phyloP scores from a whole-genome alignment of 2,329 filamentous ascomycete genomes.

The Parasarocladium wereldwijsianum region DNA sequence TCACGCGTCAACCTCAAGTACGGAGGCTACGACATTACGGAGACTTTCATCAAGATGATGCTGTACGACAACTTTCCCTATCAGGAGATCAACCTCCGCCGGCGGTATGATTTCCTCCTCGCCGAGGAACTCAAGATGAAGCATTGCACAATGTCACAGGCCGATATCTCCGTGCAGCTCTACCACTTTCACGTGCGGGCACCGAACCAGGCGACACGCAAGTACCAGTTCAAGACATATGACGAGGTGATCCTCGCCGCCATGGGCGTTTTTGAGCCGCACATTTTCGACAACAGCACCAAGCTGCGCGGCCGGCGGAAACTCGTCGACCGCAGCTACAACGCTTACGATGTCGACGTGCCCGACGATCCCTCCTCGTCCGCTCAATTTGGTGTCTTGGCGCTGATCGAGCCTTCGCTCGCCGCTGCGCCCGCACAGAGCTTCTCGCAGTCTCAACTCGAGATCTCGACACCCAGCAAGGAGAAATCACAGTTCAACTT shows the following conservation, averaged over 20 bases:
- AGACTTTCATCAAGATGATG: conserved; percentile 96
- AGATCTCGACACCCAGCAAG: conserved; percentile 44
- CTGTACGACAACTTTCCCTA: conserved; percentile 93
- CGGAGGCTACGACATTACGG: conserved; percentile 83
- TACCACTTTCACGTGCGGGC: conserved; percentile 85
- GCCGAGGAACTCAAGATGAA: conserved; percentile 94
- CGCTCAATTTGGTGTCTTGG: conserved; percentile 59
- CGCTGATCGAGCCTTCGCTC: conserved; percentile 44
- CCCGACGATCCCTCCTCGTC: conserved; percentile 81
- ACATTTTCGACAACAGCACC: conserved; percentile 66
- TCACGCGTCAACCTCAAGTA: conserved; percentile 92
- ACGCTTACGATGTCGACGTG: conserved; percentile 76
- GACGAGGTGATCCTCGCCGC: conserved; percentile 91
- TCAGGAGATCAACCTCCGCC: conserved; percentile 77
- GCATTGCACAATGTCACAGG: conserved; percentile 81
- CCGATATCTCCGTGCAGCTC: conserved; percentile 74
- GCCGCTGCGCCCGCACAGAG: conserved; percentile 27
- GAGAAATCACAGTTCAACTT: conserved; percentile 55
- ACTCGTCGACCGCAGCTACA: conserved; percentile 75
- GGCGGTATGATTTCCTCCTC: conserved; percentile 82
- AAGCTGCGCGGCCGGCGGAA: conserved; percentile 72
- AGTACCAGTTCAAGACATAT: conserved; percentile 93
- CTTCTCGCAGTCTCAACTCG: conserved; percentile 25
- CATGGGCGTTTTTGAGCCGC: conserved; percentile 85
- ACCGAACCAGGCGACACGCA: conserved; percentile 75